phyloP scores from a whole-genome alignment of 306 rosid species.

The Sicyos edulis region DNA sequence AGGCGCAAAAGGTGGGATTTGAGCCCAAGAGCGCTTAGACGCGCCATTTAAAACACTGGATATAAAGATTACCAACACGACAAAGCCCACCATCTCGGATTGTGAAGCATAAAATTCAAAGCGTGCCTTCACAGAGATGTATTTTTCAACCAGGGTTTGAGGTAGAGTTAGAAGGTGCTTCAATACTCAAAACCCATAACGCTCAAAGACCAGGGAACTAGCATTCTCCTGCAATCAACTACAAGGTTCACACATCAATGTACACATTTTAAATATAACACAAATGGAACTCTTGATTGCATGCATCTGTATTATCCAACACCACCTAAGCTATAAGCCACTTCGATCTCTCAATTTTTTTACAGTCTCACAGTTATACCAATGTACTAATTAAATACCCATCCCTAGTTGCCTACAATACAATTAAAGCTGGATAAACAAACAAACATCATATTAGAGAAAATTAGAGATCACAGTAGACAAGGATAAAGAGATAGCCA shows the following conservation, averaged over 20 bases:
- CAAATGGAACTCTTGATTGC: not conserved
- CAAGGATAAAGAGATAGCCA: not conserved
- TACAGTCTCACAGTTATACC: not conserved
- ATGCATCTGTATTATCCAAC: not conserved
- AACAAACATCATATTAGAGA: not conserved
- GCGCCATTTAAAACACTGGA: no score
- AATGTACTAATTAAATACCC: not conserved
- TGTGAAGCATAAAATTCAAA: not conserved
- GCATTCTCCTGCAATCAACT: not conserved
- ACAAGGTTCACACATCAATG: constrained; percentile 1
- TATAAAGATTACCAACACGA: not conserved
- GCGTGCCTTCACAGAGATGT: not conserved
- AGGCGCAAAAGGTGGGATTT: no score
- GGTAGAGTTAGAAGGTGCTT: not conserved
- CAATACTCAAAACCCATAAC: not conserved
- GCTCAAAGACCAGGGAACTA: not conserved
- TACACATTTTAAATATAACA: not conserved
- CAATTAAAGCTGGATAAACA: not conserved
- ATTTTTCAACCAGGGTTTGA: not conserved
- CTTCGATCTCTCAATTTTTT: not conserved
- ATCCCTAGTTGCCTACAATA: not conserved
- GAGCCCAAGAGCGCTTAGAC: no score
- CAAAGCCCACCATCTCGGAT: not conserved
- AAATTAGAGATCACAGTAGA: not conserved
- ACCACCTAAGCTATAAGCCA: not conserved